These are phyloP conservation scores for Chaetomiaceae sp. DNA, from an alignment of 2,329 filamentous ascomycete genomes.

Conservation along the genomic window DNA sequence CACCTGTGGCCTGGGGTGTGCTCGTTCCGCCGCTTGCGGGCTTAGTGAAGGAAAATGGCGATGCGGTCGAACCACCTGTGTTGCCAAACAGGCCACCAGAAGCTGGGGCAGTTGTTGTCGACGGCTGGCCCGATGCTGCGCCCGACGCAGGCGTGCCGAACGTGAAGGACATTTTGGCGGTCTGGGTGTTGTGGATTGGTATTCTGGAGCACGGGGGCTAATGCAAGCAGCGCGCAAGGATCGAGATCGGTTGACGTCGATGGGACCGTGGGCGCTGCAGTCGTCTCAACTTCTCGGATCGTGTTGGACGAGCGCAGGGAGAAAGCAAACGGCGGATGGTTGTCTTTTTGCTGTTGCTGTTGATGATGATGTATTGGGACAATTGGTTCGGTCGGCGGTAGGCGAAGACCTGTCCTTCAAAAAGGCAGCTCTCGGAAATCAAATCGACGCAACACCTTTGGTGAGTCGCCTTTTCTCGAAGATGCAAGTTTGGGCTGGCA, in stretches of 20 bases:
- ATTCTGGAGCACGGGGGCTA: not conserved
- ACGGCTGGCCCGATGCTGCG: conserved; percentile 23
- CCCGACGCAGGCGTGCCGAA: conserved; percentile 27
- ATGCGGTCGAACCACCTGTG: conserved; percentile 27
- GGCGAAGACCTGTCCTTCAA: not conserved
- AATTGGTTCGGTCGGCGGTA: not conserved
- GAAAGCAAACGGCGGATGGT: not conserved
- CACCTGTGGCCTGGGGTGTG: conserved; percentile 16
- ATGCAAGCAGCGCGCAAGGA: not conserved
- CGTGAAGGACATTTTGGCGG: conserved; percentile 19
- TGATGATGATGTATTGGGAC: not conserved
- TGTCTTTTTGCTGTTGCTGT: not conserved
- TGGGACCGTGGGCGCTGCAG: not conserved
- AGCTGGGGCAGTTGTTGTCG: conserved; percentile 22
- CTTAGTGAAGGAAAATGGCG: conserved; percentile 32
- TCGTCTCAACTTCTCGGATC: not conserved
- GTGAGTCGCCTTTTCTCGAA: not conserved
- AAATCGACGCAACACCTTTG: not conserved
- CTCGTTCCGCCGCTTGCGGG: conserved; percentile 12
- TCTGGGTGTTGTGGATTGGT: not conserved
- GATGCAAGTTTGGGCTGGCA: not conserved
- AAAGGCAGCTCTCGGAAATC: not conserved
- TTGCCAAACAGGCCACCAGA: conserved; percentile 23
- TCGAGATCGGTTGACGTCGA: not conserved
- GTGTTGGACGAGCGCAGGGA: not conserved